Base-by-base conservation (phyloP, 495 filamentous ascomycete genomes). In the Neurospora hispaniola region DNA sequence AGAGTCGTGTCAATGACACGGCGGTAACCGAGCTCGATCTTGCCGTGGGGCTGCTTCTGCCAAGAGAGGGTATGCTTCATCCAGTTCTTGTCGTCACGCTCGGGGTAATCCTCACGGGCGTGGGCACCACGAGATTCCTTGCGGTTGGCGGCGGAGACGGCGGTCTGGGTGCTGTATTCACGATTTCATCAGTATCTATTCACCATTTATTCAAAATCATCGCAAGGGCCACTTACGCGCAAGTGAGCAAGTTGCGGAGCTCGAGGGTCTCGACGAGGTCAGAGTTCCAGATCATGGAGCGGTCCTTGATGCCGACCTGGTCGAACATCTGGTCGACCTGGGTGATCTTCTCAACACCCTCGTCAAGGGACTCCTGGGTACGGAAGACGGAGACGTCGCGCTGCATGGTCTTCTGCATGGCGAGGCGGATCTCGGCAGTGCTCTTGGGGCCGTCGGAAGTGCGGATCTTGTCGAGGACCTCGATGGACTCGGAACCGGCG, bases 211-310 rank as follows among this genome's bases (percentile, higher is more conserved):
- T 18, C 6, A 14, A 8, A 4, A 44, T 14, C 6, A 46, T n/a
- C 9, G n/a, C 43, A 1, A 59, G 5, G 11, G 42, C 73, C 74
- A 90, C 90, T 82, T 89, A 92, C 88, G 95, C 95, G 89, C 95
- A 98, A 78, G 95, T 98, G 77, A 98, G 84, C 75, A 98, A 80
- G 81, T 98, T 98, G 76, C 93, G 86, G 78, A 98, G 86, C 84
- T 98, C 95, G 54, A 98, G 88, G 39, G 94, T 96, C 89, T 98
- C 95, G 71, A 97, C 92, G 40, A 98, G 88, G 78, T 98, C 95
- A 44, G 92, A 93, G 89, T 98, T 98, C 95, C 95, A 98, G 85
- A 98, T 97, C 96, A 98, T 97, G 89, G 92, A 94, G 79, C 95
- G 91, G 82, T 98, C 95, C 88, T 96, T 97, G 82, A 92, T 97